A percentile compares a stretch with the other conserved stretches of the same genome.
phyloP scores from a whole-genome alignment of 176 grass and related monocot species.

The Juncus effusus region DNA sequence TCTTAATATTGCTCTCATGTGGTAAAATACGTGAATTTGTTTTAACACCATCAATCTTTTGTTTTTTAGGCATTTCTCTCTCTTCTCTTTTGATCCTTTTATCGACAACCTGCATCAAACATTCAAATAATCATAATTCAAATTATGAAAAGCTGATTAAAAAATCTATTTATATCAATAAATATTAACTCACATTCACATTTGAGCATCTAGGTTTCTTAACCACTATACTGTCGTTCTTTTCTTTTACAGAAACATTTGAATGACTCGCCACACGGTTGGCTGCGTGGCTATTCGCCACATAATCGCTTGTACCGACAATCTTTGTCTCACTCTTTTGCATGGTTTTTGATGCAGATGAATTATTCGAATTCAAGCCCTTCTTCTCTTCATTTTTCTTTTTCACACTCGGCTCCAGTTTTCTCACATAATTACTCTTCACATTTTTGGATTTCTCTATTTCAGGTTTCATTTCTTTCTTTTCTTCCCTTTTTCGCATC shows the following conservation, averaged over 20 bases:
- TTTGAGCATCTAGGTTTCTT: conserved; percentile 36
- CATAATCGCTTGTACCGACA: conserved; percentile 30
- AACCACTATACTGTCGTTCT: conserved; percentile 14
- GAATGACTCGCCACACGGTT: conserved; percentile 22
- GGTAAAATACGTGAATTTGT: conserved; percentile 36
- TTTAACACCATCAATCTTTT: conserved; percentile 29
- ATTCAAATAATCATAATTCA: neutral
- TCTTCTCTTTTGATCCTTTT: conserved; percentile 25
- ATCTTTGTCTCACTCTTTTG: conserved; percentile 33
- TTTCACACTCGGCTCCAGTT: conserved; percentile 19
- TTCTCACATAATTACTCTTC: conserved; percentile 29
- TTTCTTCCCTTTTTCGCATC: conserved; percentile 13
- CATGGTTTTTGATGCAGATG: conserved; percentile 15
- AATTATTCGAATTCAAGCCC: conserved; percentile 22
- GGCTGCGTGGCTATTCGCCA: conserved; percentile 8
- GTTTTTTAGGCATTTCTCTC: conserved; percentile 27
- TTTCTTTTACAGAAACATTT: conserved; percentile 31
- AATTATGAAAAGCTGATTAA: no score
- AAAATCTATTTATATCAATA: no score
- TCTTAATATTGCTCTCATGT: conserved; percentile 31
- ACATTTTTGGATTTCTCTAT: conserved; percentile 31
- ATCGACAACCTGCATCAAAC: conserved; percentile 35
- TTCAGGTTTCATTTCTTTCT: conserved; percentile 21
- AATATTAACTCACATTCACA: neutral
- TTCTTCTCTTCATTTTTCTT: conserved; percentile 41